Evolutionary conservation across 2,329 filamentous ascomycete species (phyloP), one percentile per base, ranked within the genome.

Genomic region (Sporothrix brunneoviolacea): DNA sequence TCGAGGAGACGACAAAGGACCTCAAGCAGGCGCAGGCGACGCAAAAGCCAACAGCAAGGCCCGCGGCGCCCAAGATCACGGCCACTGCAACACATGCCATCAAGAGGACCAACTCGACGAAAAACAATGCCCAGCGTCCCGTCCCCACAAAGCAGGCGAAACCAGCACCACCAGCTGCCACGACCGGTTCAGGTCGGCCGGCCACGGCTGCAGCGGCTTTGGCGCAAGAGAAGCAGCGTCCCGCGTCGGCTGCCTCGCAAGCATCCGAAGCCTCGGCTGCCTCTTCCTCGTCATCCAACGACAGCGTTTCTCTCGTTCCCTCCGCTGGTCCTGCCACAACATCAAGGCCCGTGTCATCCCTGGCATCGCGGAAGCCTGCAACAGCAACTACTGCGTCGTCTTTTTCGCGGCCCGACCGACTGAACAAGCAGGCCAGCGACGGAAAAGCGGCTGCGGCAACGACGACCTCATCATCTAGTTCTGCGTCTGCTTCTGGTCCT

Each of bases 401-500:
- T 6, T 10, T 24, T 5, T 16, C 44, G 8, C 44, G 44, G 19
- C 27, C 27, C 18, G 44, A 48, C 12, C 35, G 36, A 8, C 35
- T 36, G 5, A 47, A 30, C 19, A 27, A 24, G 15, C 28, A 22
- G 4, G 27, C 30, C 30, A 40, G 36, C 30, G 19, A 36, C 19
- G 39, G 40, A 2, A 36, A 35, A 22, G 12, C 48, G 18, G 19
- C 19, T 5, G 4, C 50, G n/a, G 5, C 43, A 15, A 52, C 54
- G 37, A 53, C 58, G 46, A 53, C 60, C 30, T 59, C 60, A 1
- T 36, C n/a, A n/a, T n/a, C n/a, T n/a, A n/a, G n/a, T n/a, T n/a
- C n/a, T n/a, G n/a, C n/a, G n/a, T n/a, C n/a, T n/a, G n/a, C n/a
- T n/a, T n/a, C n/a, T n/a, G n/a, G n/a, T n/a, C n/a, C n/a, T n/a